Percentiles rank a stretch among this genome's conserved stretches.
These are phyloP conservation scores for Colletotrichum sp. DNA, from an alignment of 2,329 filamentous ascomycete genomes.

Conservation along the genomic window DNA sequence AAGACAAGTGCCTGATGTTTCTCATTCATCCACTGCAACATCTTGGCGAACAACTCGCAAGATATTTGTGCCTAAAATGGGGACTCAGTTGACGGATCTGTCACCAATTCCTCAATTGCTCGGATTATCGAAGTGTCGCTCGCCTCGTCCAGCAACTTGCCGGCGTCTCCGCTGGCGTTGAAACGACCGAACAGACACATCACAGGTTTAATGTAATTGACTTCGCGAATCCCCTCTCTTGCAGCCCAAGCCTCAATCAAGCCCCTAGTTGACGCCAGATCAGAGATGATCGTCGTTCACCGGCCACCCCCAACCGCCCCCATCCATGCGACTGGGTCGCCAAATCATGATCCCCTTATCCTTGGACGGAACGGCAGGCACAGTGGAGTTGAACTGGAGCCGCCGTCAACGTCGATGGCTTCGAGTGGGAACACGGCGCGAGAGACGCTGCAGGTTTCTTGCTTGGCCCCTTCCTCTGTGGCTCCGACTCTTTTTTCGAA, in stretches of 20 bases:
- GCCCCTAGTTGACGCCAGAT: background rate
- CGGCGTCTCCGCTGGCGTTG: background rate
- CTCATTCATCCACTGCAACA: background rate
- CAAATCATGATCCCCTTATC: background rate
- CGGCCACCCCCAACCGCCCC: background rate
- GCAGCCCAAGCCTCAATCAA: background rate
- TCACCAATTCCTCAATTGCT: background rate
- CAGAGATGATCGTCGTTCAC: conserved; percentile 5
- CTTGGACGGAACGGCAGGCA: conserved; percentile 3
- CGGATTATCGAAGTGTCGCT: background rate
- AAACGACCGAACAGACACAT: background rate
- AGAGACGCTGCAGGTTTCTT: background rate
- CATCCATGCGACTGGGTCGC: background rate
- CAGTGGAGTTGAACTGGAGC: conserved; percentile 2
- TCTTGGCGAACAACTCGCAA: background rate
- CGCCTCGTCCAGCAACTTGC: background rate
- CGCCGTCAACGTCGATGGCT: conserved; percentile 1
- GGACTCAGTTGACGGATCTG: background rate
- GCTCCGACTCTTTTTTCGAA: background rate
- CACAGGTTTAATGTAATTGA: background rate
- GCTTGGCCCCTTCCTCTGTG: background rate
- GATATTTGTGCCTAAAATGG: background rate
- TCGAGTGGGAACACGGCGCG: conserved; percentile 4
- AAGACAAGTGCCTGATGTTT: background rate
- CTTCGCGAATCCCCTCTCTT: background rate